Base-by-base conservation (phyloP, 805 yeast genomes). In the Naumovozyma baii region DNA sequence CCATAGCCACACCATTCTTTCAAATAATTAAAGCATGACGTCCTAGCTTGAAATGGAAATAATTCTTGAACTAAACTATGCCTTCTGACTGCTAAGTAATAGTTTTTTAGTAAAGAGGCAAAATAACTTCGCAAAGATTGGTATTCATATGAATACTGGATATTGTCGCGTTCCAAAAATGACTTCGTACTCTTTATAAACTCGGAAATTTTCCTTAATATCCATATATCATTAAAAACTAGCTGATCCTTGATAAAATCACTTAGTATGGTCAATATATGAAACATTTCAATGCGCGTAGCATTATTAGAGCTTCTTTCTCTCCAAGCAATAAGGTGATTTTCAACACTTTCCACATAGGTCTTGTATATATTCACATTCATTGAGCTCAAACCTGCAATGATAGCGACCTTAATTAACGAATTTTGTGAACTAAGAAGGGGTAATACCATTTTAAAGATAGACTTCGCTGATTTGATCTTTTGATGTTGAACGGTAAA, bases 1-100 rank as follows among this genome's bases (percentile, higher is more conserved):
- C 97, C 96, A 59, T 76, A 77, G 0, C 94, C 95, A 58, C 96
- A 87, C 99, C 99, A 92, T 56, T 85, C 94, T 48, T 83, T 88
- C 41, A 92, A 65, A 51, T 75, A 81, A 34, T 78, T 75, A 63
- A 86, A 88, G 45, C 94, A 83, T 2, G 84, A 81, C 22, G 83
- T 77, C 39, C 96, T 68, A 2, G 87, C 90, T 47, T 80, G 86
- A 57, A 88, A 87, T 1, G 94, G 90, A n/a, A 88, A 66, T 76
- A 88, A 79, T 31, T 68, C 64, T 8, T 64, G 68, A 1, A 47
- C 43, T 3, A 50, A 39, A 2, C 72, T 66, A 60, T 39, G 67
- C 55, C 45, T 69, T 67, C 45, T 67, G 56, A 42, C 73, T 49
- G 82, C 83, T 12, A 64, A 55, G 50, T 77, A 85, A n/a, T 83